A percentile compares a stretch with the other conserved stretches of the same genome.
Conservation (phyloP, 2,329 filamentous ascomycete genomes). For the Whalleya microplaca region DNA sequence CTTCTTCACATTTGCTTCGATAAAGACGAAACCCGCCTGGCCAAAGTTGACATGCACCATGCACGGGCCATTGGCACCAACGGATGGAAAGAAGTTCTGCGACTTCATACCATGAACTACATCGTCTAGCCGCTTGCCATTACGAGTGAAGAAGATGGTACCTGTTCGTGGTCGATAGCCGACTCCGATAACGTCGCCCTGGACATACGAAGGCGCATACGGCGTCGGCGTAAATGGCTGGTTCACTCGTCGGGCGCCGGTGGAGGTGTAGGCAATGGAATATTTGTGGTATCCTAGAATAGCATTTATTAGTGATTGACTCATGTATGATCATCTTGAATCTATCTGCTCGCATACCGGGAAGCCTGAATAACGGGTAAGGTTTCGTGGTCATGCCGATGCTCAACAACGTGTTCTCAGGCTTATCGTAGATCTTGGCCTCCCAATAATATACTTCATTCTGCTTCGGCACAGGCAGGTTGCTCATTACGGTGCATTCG, state of each 20-base stretch:
- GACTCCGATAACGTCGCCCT: slow-evolving; percentile 94
- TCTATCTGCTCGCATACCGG: slow-evolving; percentile 60
- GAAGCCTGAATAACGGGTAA: slow-evolving; percentile 91
- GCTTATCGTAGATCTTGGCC: slow-evolving; percentile 97
- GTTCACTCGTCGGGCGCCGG: slow-evolving; percentile 84
- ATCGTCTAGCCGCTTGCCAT: slow-evolving; percentile 96
- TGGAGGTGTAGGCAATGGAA: slow-evolving; percentile 89
- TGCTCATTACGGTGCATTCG: slow-evolving; percentile 96
- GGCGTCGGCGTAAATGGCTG: slow-evolving; percentile 82
- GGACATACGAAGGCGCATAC: slow-evolving; percentile 84
- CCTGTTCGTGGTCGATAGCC: slow-evolving; percentile 94
- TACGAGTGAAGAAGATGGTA: slow-evolving; percentile 96
- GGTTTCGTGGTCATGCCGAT: slow-evolving; percentile 97
- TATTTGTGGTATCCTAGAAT: slow-evolving; percentile 82
- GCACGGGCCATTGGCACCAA: slow-evolving; percentile 94
- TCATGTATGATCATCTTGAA: background rate
- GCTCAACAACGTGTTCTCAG: slow-evolving; percentile 82
- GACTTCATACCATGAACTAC: slow-evolving; percentile 90
- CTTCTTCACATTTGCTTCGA: slow-evolving; percentile 99
- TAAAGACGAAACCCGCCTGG: slow-evolving; percentile 97
- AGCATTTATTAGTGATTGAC: slow-evolving; percentile 4
- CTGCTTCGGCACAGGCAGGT: slow-evolving; percentile 94
- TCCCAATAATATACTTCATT: slow-evolving; percentile 99
- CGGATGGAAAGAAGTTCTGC: slow-evolving; percentile 95
- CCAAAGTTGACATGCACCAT: slow-evolving; percentile 96